Percentiles rank a stretch among this genome's conserved stretches.
Evolutionary conservation across 768 basidiomycete species (phyloP).

Genomic region (Calocera cornea): DNA sequence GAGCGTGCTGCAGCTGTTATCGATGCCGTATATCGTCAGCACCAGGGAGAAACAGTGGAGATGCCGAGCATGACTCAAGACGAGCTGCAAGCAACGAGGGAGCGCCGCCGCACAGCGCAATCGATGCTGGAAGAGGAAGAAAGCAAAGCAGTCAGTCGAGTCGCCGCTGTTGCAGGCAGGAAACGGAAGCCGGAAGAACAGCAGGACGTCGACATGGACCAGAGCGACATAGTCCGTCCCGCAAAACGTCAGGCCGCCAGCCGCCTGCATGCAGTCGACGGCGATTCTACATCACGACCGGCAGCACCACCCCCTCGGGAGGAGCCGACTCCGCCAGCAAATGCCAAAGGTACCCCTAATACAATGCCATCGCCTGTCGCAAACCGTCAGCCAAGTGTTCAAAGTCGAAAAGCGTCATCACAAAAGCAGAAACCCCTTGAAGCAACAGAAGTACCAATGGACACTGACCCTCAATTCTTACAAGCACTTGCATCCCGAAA

Average conservation of each 20-base stretch:
- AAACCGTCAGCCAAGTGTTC: too few relatives aligned
- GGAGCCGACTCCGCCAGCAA: too few relatives aligned
- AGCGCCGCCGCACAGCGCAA: not conserved
- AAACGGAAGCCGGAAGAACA: not conserved
- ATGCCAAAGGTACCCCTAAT: too few relatives aligned
- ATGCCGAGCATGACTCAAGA: not conserved
- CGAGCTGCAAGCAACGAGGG: not conserved
- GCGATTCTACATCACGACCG: too few relatives aligned
- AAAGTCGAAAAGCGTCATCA: not conserved
- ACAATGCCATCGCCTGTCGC: too few relatives aligned
- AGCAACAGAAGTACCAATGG: conserved; percentile 18
- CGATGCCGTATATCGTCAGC: conserved; percentile 1
- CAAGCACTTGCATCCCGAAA: conserved; percentile 63
- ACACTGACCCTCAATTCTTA: conserved; percentile 55
- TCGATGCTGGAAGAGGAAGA: not conserved
- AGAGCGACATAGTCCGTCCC: not conserved
- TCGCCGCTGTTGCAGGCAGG: not conserved
- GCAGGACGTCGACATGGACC: not conserved
- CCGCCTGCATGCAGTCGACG: too few relatives aligned
- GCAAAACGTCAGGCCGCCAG: too few relatives aligned
- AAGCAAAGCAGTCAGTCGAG: not conserved
- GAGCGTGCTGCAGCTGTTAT: not conserved
- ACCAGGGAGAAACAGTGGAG: not conserved
- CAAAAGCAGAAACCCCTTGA: not conserved
- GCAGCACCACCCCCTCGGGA: too few relatives aligned